These are phyloP conservation scores for Hyaloscypha bicolor DNA, from an alignment of 495 filamentous ascomycete genomes.

Conservation along the genomic window DNA sequence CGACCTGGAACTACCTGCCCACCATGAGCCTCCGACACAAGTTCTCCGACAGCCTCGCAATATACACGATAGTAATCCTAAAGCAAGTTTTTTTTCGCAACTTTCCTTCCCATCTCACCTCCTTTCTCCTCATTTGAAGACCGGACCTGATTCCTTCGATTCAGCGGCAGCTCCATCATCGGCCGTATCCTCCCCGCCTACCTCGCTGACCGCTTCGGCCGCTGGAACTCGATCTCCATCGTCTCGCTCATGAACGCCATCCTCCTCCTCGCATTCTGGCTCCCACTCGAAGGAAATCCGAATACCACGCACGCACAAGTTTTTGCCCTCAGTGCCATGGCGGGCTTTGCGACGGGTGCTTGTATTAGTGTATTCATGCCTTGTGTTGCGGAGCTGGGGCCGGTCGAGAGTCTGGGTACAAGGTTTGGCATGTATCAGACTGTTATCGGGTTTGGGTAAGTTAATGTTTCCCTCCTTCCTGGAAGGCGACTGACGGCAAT, in stretches of 20 bases:
- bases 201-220: slow-evolving; percentile 28
- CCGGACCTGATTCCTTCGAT: not conserved
- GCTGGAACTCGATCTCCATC: slow-evolving; percentile 27
- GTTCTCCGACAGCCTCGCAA: slow-evolving; percentile 48
- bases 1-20: slow-evolving; percentile 56
- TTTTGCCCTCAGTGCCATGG: slow-evolving; percentile 37
- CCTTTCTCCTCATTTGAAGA: not conserved
- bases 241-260: slow-evolving; percentile 33
- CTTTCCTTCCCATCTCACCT: not conserved
- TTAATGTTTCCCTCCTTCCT: slow-evolving; percentile 6
- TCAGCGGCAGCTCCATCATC: slow-evolving; percentile 29
- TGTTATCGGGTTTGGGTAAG: slow-evolving; percentile 36
- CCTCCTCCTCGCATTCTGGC: slow-evolving; percentile 39
- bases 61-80: slow-evolving; percentile 37
- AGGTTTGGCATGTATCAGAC: slow-evolving; percentile 34
- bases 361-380: slow-evolving; percentile 40
- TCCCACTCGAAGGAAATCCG: slow-evolving; percentile 25
- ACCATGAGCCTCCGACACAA: slow-evolving; percentile 49
- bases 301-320: slow-evolving; percentile 29
- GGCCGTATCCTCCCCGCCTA: slow-evolving; percentile 33
- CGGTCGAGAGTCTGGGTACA: slow-evolving; percentile 34
- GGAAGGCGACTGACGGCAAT: not conserved
- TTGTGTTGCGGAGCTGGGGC: slow-evolving; percentile 38
- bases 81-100: slow-evolving; percentile 17
- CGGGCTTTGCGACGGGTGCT: slow-evolving; percentile 43